These are phyloP conservation scores for Naematelia aurantialba DNA, from an alignment of 768 basidiomycete species.

Conservation along the genomic window DNA sequence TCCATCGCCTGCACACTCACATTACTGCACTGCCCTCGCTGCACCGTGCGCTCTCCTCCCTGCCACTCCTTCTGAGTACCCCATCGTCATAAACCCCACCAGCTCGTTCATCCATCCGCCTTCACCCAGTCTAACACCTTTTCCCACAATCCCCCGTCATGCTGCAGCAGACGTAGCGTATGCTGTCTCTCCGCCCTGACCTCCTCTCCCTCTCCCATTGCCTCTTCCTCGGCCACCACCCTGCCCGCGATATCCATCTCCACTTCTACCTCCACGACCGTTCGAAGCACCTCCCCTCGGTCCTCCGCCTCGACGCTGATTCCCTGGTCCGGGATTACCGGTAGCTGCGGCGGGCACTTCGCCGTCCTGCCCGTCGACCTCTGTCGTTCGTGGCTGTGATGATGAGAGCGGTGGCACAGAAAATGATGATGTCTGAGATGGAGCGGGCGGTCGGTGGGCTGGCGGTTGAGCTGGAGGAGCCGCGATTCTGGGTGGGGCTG, in stretches of 20 bases:
- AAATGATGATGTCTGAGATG: background rate
- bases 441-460: background rate
- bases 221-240: conserved; percentile 16
- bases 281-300: background rate
- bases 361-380: background rate
- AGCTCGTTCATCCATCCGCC: background rate
- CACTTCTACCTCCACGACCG: conserved; percentile 2
- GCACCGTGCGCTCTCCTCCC: too few relatives aligned
- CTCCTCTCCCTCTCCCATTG: conserved; percentile 18
- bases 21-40: too few relatives aligned
- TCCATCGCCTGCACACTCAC: background rate
- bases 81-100: background rate
- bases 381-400: background rate
- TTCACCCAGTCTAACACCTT: background rate
- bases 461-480: conserved; percentile 10
- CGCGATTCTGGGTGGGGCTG: conserved; percentile 15
- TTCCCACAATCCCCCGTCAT: background rate
- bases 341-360: background rate
- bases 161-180: background rate
- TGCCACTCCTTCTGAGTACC: too few relatives aligned
- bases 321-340: background rate
- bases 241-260: conserved; percentile 1
- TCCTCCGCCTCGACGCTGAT: conserved; percentile 2
- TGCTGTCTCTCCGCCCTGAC: conserved; percentile 6
- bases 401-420: background rate